Base-by-base conservation (phyloP, 1,139 yeast species). In the Candida labiduridarum region DNA sequence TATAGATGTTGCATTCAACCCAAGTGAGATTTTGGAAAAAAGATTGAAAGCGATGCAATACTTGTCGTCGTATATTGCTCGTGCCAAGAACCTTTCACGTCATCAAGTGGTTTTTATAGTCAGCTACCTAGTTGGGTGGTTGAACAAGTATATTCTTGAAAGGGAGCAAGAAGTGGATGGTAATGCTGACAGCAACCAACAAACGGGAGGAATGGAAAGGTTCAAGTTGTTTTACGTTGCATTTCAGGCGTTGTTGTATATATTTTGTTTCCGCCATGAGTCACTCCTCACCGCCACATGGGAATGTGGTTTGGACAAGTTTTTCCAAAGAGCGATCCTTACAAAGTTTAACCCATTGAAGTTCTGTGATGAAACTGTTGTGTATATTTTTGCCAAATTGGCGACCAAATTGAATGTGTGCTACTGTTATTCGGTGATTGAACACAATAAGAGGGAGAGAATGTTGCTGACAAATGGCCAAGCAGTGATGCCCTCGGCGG, bases 341-440 rank as follows among this genome's bases (percentile, higher is more conserved):
- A 87, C 97, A 16, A 88, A 88, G 62, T 91, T 94, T 73, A 95
- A 94, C 65, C 99, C 99, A 2, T 78, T 95, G 59, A 89, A 89
- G 63, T 94, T 85, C 71, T 91, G 98, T 67, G 94, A 92, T 63
- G 95, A 90, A 61, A 90, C 96, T 14, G 97, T 95, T 48, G 97
- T 92, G 53, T 80, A 85, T 54, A 94, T 92, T 75, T 94, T 94
- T 74, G 98, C 99, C 12, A 87, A 90, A 59, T 83, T 94, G 47
- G 91, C 98, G 2, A 95, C 95, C 57, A 86, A 85, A 61, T 88
- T 91, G 57, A 90, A 90, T 61, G 89, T 90, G 19, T 95, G 96
- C 49, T 94, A 92, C 68, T 92, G 98, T 67, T 92, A 89, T 68
- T 87, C 96, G 29, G 89, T 92, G 45, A 88, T 94, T 56, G 98